Evolutionary conservation across 345 rosid genomes (phyloP), one percentile per base, ranked within the genome.

Genomic region (Capsella bursapastoris): DNA sequence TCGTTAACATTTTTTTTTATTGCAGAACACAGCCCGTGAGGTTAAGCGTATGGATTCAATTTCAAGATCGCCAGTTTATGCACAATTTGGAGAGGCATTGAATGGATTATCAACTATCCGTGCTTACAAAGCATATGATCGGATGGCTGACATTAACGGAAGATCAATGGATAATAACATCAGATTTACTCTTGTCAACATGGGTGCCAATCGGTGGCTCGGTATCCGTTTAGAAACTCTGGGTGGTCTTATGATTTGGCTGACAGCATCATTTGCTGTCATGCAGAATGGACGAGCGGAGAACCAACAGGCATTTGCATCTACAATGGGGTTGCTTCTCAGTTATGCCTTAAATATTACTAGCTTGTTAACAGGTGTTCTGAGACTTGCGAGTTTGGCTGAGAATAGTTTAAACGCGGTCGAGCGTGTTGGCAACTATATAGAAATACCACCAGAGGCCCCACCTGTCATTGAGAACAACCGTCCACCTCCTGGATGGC

Each of bases 401-500:
- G 99, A 95, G 88, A 95, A 95, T 77, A 92, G 98, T 77, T 82
- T 95, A 69, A 95, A 95, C 80, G 82, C 99, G 14, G 98, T 95
- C 31, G 99, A 95, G 84, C 90, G 99, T 70, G 86, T 90, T 68
- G 91, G 98, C 22, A 88, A 87, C n/a, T 95, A 95, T 41, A 79
- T 95, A 69, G 99, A 95, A 63, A 80, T 86, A 80, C 97, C 94
- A 31, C 85, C 96, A 32, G 99, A 95, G 82, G 98, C 98, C 58
- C 97, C 98, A 11, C 82, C 63, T 35, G 69, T 92, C 47, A 79
- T 95, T 47, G 96, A 95, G 78, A 81, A 71, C 74, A 89, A 86
- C 80, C 94, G 97, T 10, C 99, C 99, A n/a, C 98, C 99, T 81
- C 97, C 98, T 28, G 98, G 88, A 67, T 95, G 99, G 99, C 99